Conservation (phyloP, 306 rosid genomes). For the Castanea mollissima region DNA sequence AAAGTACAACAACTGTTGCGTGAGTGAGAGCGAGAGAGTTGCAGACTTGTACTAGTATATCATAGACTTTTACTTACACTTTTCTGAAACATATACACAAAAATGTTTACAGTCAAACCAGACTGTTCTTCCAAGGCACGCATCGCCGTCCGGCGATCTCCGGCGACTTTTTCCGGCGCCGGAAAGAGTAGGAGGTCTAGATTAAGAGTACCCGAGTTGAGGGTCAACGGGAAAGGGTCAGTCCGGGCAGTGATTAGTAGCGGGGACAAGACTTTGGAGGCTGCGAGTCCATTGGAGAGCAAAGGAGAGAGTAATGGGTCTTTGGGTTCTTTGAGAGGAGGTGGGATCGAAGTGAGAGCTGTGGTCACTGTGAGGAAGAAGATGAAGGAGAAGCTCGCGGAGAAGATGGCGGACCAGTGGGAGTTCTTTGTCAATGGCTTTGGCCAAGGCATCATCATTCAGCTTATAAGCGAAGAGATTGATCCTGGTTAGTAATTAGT, state of each 20-base stretch:
- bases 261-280: conserved; percentile 44
- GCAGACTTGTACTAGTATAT: no score
- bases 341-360: conserved; percentile 55
- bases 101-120: conserved; percentile 50
- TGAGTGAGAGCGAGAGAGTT: no score
- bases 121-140: conserved; percentile 21
- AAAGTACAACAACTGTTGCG: no score
- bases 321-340: conserved; percentile 23
- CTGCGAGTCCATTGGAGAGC: conserved; percentile 28
- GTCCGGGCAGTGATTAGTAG: conserved; percentile 49
- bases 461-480: conserved; percentile 63
- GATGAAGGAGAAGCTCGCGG: conserved; percentile 63
- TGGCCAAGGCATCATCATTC: conserved; percentile 81
- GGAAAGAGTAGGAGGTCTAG: conserved; percentile 3
- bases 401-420: conserved; percentile 72
- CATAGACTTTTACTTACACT: no score
- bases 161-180: background rate
- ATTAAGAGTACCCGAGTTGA: background rate
- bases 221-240: conserved; percentile 23
- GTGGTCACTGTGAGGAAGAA: conserved; percentile 70
- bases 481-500: conserved; percentile 54
- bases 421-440: conserved; percentile 67
- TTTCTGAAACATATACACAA: no score
- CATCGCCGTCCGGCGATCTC: conserved; percentile 26
- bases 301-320: conserved; percentile 37